Percentiles rank a stretch among this genome's conserved stretches.
These are phyloP conservation scores for Biscogniauxia marginata DNA, from an alignment of 2,329 filamentous ascomycete species.

Conservation along the genomic window DNA sequence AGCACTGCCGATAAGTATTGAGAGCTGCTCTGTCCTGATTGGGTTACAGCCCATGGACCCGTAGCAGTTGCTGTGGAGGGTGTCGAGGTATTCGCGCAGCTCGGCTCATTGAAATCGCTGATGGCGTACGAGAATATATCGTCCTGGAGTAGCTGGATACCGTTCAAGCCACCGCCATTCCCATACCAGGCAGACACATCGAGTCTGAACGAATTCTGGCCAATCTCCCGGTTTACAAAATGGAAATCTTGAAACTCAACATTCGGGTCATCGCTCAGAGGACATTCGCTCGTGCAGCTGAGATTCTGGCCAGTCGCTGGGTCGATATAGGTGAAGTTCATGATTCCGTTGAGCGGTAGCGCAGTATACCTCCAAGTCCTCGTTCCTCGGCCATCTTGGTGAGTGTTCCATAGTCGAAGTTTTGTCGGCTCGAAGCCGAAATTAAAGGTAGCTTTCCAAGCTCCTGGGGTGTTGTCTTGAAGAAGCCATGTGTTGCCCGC, in stretches of 20 bases:
- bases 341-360: constrained; percentile 83
- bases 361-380: constrained; percentile 86
- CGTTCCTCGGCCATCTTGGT: constrained; percentile 79
- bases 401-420: constrained; percentile 84
- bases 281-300: constrained; percentile 79
- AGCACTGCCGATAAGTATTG: constrained; percentile 74
- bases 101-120: constrained; percentile 82
- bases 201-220: constrained; percentile 83
- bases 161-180: constrained; percentile 76
- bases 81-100: constrained; percentile 65
- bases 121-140: constrained; percentile 85
- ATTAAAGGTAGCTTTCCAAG: constrained; percentile 78
- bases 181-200: constrained; percentile 90
- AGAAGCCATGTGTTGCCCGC: constrained; percentile 82
- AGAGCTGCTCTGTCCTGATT: constrained; percentile 67
- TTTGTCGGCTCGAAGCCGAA: constrained; percentile 88
- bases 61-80: constrained; percentile 66
- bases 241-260: constrained; percentile 81
- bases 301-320: constrained; percentile 63
- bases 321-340: constrained; percentile 92
- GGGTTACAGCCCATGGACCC: constrained; percentile 71
- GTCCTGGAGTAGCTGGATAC: constrained; percentile 83
- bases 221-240: constrained; percentile 76
- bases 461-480: constrained; percentile 70
- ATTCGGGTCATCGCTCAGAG: constrained; percentile 69